Base-by-base conservation (phyloP, 495 filamentous ascomycete species). In the Polyplosphaeria fusca region DNA sequence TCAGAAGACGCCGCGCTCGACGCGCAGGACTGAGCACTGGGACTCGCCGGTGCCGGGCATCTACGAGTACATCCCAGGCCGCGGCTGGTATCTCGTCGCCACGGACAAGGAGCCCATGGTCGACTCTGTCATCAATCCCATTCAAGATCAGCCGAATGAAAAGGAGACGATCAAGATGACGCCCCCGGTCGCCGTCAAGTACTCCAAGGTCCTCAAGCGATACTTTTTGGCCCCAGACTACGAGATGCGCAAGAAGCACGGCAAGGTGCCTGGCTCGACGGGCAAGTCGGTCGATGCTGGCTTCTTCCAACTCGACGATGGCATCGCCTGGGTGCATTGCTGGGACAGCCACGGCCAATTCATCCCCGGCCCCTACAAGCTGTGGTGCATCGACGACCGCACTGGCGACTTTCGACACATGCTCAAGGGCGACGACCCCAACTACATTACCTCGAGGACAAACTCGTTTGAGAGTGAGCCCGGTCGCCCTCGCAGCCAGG, bases 291-390 rank as follows among this genome's bases (percentile, higher is more conserved):
- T 30, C 12, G 22, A 51, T 5, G 51, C 42, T 16, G 59, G 63
- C 27, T 68, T 70, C 54, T 68, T 70, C 47, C 54, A 52, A 9
- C 55, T 68, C 42, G 67, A 70, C 35, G 65, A 66, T 42, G 67
- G 60, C 41, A 47, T 63, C 28, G 47, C 58, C 5, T 70, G 65
- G 65, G 60, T 70, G 20, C 26, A 55, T 5, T 58, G 52, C 43
- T 68, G 67, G 65, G 63, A 68, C 52, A 24, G 40, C 4, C n/a
- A 58, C 2, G 67, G 67, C 55, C 41, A 66, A 20, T 66, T 64
- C 47, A 61, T 64, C n/a, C 63, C 60, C 2, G 63, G 63, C 18
- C 66, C 66, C 9, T 68, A 63, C 27, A 58, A 68, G 42, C 55
- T 66, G 2, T 68, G 60, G 60, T 55, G 48, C 28, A 37, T 58